Evolutionary conservation across 2,329 filamentous ascomycete species (phyloP), one percentile per base, ranked within the genome.

Genomic region (Passalora sequoiae): DNA sequence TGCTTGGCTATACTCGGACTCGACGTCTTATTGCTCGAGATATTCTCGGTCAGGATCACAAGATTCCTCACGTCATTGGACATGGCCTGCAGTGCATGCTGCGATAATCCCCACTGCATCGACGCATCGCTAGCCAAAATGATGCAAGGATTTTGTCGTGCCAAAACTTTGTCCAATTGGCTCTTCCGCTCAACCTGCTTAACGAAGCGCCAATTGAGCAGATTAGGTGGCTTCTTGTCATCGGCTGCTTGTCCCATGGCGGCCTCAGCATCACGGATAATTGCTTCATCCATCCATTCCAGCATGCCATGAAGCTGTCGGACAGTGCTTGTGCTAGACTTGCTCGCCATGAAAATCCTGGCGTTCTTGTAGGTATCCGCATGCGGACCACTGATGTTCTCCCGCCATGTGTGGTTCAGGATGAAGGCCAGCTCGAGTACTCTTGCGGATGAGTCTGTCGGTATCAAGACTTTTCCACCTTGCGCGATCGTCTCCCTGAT

Each of bases 251-350:
- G 54, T 10, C 43, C 57, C 54, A 72, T 72, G 20, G 63, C 69
- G 36, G 69, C 69, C 42, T 63, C 68, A 49, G 64, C 68, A 51
- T 97, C 91, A 42, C 89, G 82, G 30, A 94, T 84, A 46, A 98
- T 94, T 45, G 82, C 84, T 60, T 96, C 89, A 61, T 97, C 89
- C 89, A 98, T 97, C 92, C 92, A 98, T 62, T 98, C 92, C 22
- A 98, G 73, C 86, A 98, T 94, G 64, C 91, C 96, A 54, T 89
- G 78, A 19, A 91, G 86, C 54, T 96, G 87, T 40, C 88, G 78
- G 75, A 97, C 86, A 0, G 89, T 94, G 50, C 88, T 89, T 45
- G 86, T 83, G 51, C 87, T 85, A 49, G 88, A 94, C 46, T 83
- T 83, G 28, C 89, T 89, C 1, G 89, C 91, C 31, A 98, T 73